These are phyloP conservation scores for Sarocladiaceae sp. DNA, from an alignment of 2,329 filamentous ascomycete species.

Conservation along the genomic window DNA sequence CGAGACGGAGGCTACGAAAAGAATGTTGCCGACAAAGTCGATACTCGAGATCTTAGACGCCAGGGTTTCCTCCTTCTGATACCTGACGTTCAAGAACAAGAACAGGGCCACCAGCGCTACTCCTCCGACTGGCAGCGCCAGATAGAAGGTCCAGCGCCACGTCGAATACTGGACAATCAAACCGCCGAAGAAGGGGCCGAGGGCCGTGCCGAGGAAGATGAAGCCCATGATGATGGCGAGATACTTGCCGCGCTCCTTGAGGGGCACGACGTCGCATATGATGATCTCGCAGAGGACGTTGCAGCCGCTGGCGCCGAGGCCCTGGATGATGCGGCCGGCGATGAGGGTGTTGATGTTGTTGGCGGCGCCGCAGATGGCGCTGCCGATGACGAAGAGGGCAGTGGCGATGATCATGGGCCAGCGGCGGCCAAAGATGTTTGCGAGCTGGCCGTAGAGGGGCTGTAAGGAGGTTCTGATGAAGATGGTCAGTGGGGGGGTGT, in stretches of 20 bases:
- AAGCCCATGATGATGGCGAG: constrained; percentile 23
- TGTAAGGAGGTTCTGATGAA: constrained; percentile 28
- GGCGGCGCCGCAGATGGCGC: constrained; percentile 14
- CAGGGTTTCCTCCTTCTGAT: constrained; percentile 13
- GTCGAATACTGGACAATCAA: constrained; percentile 19
- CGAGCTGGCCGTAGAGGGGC: constrained; percentile 41
- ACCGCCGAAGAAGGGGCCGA: constrained; percentile 27
- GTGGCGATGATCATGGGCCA: constrained; percentile 25
- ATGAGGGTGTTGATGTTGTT: constrained; percentile 9
- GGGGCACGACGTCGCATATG: constrained; percentile 39
- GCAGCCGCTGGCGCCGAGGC: constrained; percentile 21
- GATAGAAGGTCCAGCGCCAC: constrained; percentile 40
- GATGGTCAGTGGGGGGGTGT: constrained; percentile 6
- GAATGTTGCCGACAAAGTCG: constrained; percentile 34
- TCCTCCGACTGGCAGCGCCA: constrained; percentile 29
- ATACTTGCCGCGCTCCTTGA: constrained; percentile 37
- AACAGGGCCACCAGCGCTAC: constrained; percentile 15
- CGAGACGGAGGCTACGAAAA: constrained; percentile 30
- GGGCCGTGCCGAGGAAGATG: constrained; percentile 25
- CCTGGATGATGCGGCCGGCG: constrained; percentile 26
- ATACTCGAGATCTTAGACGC: constrained; percentile 18
- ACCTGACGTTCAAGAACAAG: constrained; percentile 18
- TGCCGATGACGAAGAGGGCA: constrained; percentile 19
- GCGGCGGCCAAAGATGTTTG: constrained; percentile 44
- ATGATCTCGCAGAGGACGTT: constrained; percentile 17